phyloP scores from a whole-genome alignment of 2,329 filamentous ascomycete species.

The Sphaerulina populicola region DNA sequence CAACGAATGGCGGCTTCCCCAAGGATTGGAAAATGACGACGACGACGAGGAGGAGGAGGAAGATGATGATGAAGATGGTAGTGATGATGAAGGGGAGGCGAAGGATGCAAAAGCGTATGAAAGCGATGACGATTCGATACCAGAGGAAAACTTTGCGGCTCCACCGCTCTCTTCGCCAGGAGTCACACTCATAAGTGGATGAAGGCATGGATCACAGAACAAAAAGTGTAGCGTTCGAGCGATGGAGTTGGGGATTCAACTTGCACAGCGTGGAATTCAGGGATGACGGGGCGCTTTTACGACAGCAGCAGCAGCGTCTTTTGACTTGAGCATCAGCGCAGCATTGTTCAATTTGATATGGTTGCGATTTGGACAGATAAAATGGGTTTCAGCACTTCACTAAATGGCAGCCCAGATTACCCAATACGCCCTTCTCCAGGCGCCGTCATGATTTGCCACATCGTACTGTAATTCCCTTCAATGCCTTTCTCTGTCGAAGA shows the following conservation, averaged over 20 bases:
- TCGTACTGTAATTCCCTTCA: too few species aligned
- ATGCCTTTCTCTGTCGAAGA: background rate
- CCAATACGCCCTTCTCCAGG: background rate
- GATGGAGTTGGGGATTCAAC: conserved; percentile 9
- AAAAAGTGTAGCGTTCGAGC: conserved; percentile 15
- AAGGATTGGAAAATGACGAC: conserved; percentile 51
- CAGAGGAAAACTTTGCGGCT: conserved; percentile 19
- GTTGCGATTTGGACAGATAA: background rate
- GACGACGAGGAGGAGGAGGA: conserved; percentile 44
- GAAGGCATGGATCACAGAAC: conserved; percentile 11
- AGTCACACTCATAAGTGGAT: conserved; percentile 14
- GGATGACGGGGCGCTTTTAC: conserved; percentile 17
- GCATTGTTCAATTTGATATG: background rate
- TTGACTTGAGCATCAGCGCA: conserved; percentile 21
- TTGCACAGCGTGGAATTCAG: conserved; percentile 19
- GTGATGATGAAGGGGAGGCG: conserved; percentile 37
- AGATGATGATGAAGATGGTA: conserved; percentile 18
- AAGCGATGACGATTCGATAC: conserved; percentile 25
- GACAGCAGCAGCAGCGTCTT: conserved; percentile 11
- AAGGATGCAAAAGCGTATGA: conserved; percentile 29
- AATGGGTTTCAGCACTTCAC: too few species aligned
- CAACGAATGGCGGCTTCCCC: conserved; percentile 67
- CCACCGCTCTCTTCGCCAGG: conserved; percentile 12
- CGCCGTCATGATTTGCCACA: background rate
- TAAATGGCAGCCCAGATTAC: too few species aligned